phyloP scores from a whole-genome alignment of 345 rosid genomes.

The Pugionium cornutum region DNA sequence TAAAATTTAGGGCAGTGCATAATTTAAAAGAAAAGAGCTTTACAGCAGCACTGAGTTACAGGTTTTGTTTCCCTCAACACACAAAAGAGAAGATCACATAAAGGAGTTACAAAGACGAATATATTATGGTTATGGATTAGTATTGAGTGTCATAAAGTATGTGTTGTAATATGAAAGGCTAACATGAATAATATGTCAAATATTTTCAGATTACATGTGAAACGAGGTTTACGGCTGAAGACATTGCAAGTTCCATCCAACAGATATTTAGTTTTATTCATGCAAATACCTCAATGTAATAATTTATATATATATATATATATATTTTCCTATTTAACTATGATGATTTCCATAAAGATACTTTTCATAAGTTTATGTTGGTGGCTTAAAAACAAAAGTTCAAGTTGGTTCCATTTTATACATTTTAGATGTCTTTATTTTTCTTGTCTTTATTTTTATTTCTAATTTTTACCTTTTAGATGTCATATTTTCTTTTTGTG shows the following conservation, averaged over 20 bases:
- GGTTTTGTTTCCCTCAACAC: slow-evolving; percentile 1
- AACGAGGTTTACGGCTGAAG: slow-evolving; percentile 74
- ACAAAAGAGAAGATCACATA: slow-evolving; percentile 3
- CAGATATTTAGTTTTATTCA: slow-evolving; percentile 87
- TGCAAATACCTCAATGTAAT: slow-evolving; percentile 69
- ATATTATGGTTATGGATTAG: slow-evolving; percentile 5
- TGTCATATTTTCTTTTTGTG: background rate
- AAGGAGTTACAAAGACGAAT: slow-evolving; percentile 9
- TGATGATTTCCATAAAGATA: slow-evolving; percentile 4
- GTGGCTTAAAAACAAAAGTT: slow-evolving; percentile 6
- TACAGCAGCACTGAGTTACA: background rate
- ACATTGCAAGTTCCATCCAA: slow-evolving; percentile 85
- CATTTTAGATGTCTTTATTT: slow-evolving; percentile 20
- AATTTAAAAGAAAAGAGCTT: background rate
- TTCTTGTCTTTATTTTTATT: background rate
- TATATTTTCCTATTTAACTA: background rate
- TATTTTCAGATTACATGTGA: slow-evolving; percentile 66
- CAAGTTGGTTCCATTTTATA: slow-evolving; percentile 27
- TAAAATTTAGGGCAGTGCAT: background rate
- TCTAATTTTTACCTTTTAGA: slow-evolving; percentile 24
- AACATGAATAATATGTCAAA: slow-evolving; percentile 5
- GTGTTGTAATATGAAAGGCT: slow-evolving; percentile 3
- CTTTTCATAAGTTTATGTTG: slow-evolving; percentile 21
- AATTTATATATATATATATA: background rate
- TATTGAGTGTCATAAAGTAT: slow-evolving; percentile 15